phyloP scores from a whole-genome alignment of 2,329 filamentous ascomycete species.

The Xylaria sp. region DNA sequence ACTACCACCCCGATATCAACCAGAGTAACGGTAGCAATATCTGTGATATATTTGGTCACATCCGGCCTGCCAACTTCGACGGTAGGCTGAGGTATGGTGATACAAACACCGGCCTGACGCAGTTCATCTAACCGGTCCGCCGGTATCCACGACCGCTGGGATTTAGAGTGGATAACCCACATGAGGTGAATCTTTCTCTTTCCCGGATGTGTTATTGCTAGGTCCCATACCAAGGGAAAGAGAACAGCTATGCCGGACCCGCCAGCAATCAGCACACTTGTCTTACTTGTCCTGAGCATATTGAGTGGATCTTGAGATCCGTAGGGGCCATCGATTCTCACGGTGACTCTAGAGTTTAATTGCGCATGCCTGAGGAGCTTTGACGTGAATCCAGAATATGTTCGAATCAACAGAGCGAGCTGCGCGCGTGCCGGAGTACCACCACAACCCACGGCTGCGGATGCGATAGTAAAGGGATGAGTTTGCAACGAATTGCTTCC shows the following conservation, averaged over 20 bases:
- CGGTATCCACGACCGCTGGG: constrained; percentile 66
- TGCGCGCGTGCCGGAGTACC: constrained; percentile 56
- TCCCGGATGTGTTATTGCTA: constrained; percentile 49
- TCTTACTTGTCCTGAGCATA: constrained; percentile 60
- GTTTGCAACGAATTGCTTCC: constrained; percentile 66
- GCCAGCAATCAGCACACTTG: constrained; percentile 68
- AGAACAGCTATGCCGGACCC: constrained; percentile 73
- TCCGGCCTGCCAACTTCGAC: constrained; percentile 64
- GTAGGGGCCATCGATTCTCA: constrained; percentile 73
- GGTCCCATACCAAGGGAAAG: constrained; percentile 68
- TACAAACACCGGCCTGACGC: constrained; percentile 59
- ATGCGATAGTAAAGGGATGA: constrained; percentile 75
- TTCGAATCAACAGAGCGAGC: constrained; percentile 69
- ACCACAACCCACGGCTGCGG: constrained; percentile 58
- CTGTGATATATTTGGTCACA: constrained; percentile 56
- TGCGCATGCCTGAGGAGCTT: constrained; percentile 64
- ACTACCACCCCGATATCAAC: constrained; percentile 54
- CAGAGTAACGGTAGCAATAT: constrained; percentile 49
- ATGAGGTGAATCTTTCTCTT: constrained; percentile 61
- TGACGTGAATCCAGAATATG: constrained; percentile 68
- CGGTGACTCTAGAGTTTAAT: constrained; percentile 54
- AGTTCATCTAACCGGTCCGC: constrained; percentile 61
- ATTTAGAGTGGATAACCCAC: constrained; percentile 67
- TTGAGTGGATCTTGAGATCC: constrained; percentile 67
- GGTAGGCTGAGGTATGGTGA: constrained; percentile 67